A percentile compares a stretch with the other conserved stretches of the same genome.
These are phyloP conservation scores for Tricholoma sp. DNA, from an alignment of 768 basidiomycete species.

Conservation along the genomic window DNA sequence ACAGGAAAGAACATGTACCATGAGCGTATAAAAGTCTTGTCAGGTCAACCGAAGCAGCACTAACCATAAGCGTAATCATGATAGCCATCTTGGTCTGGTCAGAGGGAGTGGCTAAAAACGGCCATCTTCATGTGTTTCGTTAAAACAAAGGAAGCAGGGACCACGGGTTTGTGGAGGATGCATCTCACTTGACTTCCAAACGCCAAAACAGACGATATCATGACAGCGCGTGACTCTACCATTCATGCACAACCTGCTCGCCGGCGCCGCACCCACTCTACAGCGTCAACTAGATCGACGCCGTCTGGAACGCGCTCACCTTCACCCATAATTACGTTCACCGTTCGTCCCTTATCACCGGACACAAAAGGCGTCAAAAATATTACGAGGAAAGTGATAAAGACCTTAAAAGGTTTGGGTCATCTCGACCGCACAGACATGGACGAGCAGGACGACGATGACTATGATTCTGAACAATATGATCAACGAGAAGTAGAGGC, in stretches of 20 bases:
- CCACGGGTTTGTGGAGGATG: no score
- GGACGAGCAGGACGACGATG: constrained; percentile 32
- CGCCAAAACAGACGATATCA: constrained; percentile 2
- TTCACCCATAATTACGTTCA: constrained; percentile 43
- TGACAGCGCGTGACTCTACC: constrained; percentile 18
- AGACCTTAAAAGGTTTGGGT: constrained; percentile 41
- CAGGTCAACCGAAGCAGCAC: no score
- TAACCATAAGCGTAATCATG: no score
- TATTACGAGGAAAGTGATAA: constrained; percentile 46
- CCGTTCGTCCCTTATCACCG: constrained; percentile 28
- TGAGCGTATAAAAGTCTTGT: no score
- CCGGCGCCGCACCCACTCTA: constrained; percentile 15
- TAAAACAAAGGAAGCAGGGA: no score
- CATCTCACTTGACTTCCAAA: not conserved
- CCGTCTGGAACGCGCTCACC: constrained; percentile 35
- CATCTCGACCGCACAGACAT: constrained; percentile 30
- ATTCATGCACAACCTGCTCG: constrained; percentile 10
- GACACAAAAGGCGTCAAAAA: constrained; percentile 38
- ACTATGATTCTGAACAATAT: constrained; percentile 19
- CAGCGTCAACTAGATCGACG: constrained; percentile 13
- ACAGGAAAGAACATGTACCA: no score
- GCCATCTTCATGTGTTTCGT: no score
- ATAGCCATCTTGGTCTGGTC: no score
- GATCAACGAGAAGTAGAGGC: constrained; percentile 20
- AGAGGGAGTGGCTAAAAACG: no score